phyloP scores from a whole-genome alignment of 2,329 filamentous ascomycete genomes.

The Pseudogymnoascus sp. region DNA sequence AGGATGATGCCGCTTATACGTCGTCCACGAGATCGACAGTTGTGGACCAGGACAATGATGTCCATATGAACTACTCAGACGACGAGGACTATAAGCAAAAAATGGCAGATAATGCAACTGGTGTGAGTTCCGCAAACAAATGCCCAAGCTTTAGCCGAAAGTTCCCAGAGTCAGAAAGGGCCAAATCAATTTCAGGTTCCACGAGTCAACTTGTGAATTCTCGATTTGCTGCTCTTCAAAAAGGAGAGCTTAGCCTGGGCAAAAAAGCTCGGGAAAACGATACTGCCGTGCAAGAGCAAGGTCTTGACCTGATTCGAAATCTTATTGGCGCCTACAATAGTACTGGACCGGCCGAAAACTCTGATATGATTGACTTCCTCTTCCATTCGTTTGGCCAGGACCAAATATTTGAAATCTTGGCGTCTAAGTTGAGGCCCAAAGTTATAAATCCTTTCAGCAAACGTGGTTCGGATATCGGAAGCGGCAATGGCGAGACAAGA shows the following conservation, averaged over 20 bases:
- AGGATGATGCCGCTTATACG: slow-evolving; percentile 34
- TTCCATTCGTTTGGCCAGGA: slow-evolving; percentile 70
- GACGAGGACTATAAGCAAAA: slow-evolving; percentile 29
- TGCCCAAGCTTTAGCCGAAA: not conserved
- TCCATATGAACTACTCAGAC: slow-evolving; percentile 48
- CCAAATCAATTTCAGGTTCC: slow-evolving; percentile 15
- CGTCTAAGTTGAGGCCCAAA: slow-evolving; percentile 65
- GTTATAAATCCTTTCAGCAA: slow-evolving; percentile 47
- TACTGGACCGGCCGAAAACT: slow-evolving; percentile 44
- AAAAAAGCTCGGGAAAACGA: slow-evolving; percentile 70
- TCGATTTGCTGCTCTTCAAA: slow-evolving; percentile 47
- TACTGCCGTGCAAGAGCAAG: slow-evolving; percentile 82
- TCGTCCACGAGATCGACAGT: slow-evolving; percentile 7
- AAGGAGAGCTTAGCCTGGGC: slow-evolving; percentile 61
- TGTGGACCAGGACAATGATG: slow-evolving; percentile 50
- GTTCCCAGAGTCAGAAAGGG: not conserved
- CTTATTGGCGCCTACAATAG: slow-evolving; percentile 61
- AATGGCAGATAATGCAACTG: not conserved
- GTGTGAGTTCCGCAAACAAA: not conserved
- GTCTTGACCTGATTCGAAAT: slow-evolving; percentile 83
- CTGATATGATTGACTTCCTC: slow-evolving; percentile 78
- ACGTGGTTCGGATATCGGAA: slow-evolving; percentile 26
- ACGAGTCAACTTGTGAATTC: slow-evolving; percentile 43
- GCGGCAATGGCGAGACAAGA: slow-evolving; percentile 37
- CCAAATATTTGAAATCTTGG: slow-evolving; percentile 72